phyloP scores from a whole-genome alignment of 164 flowering plant genomes.

The Aristolochia contorta region DNA sequence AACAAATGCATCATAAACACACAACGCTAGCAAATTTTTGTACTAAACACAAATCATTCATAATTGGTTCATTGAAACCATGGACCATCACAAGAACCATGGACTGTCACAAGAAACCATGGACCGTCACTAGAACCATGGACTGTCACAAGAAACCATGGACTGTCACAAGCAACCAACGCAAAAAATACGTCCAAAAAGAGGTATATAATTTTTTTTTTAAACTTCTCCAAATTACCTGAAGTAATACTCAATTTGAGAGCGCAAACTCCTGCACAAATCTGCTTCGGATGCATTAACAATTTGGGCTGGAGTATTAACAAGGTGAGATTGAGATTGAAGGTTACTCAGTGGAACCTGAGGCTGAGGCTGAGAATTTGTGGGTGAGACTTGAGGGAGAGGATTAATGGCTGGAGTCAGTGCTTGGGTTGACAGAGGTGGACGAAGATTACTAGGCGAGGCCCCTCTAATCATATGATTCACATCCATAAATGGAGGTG shows the following conservation, averaged over 20 bases:
- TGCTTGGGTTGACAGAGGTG: neutral
- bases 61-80: neutral
- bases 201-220: neutral
- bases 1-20: neutral
- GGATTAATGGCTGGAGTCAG: neutral
- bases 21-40: neutral
- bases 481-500: neutral
- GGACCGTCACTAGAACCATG: neutral
- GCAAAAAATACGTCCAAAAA: neutral
- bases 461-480: too few species aligned
- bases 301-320: neutral
- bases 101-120: neutral
- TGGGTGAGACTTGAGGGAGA: neutral
- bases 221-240: neutral
- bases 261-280: neutral
- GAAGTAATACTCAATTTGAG: conserved; percentile 1
- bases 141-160: neutral
- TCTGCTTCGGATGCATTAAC: neutral
- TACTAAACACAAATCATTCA: neutral
- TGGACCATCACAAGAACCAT: too few species aligned
- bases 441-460: too few species aligned
- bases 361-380: conserved; percentile 1
- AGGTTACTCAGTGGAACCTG: neutral
- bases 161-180: neutral
- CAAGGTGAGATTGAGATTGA: neutral